Evolutionary conservation across 305 asterid species (phyloP).

Genomic region (Fraxinus platypoda): DNA sequence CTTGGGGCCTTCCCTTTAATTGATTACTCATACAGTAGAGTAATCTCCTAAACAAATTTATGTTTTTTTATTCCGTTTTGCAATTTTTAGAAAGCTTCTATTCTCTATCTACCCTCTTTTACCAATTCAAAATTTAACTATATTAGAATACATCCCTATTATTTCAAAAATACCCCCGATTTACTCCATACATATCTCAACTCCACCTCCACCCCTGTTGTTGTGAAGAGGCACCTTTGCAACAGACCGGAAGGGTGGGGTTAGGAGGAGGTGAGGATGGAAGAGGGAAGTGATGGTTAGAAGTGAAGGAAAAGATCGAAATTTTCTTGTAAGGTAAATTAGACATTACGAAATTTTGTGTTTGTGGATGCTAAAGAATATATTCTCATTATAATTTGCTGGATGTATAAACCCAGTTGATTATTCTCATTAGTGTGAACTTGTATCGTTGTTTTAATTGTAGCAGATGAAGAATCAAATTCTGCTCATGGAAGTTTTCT

Average conservation of each 20-base stretch:
- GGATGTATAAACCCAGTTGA: background rate
- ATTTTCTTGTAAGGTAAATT: background rate
- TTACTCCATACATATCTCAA: background rate
- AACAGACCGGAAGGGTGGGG: background rate
- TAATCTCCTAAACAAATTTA: background rate
- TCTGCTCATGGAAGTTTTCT: constrained; percentile 73
- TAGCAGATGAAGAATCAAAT: constrained; percentile 70
- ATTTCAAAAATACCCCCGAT: background rate
- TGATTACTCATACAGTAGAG: background rate
- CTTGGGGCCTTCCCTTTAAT: background rate
- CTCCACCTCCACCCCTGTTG: background rate
- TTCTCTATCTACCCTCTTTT: background rate
- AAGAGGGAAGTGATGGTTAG: background rate
- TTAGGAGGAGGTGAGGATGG: background rate
- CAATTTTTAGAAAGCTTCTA: background rate
- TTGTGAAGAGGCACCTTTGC: background rate
- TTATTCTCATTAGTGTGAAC: background rate
- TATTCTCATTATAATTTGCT: background rate
- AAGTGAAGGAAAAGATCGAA: background rate
- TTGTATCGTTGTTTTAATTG: constrained; percentile 20
- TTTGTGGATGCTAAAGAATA: background rate
- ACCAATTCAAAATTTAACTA: background rate
- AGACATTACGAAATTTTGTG: background rate
- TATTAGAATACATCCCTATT: background rate
- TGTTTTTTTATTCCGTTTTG: background rate